Evolutionary conservation across 768 basidiomycete species (phyloP), one percentile per base, ranked within the genome.

Genomic region (Mycena belliarum): DNA sequence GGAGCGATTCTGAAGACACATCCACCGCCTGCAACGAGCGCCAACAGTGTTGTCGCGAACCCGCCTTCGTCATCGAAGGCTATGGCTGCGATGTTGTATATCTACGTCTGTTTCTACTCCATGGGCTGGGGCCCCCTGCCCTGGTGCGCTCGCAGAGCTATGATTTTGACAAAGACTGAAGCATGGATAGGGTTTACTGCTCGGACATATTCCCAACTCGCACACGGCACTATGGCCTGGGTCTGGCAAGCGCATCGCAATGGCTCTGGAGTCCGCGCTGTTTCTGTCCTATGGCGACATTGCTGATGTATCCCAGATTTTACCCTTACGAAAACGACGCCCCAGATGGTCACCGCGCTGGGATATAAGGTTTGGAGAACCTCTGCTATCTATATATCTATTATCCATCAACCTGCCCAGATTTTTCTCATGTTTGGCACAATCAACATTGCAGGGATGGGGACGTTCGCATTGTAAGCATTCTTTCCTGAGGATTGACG

Each of bases 151-250:
- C 42, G n/a, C 15, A 10, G 25, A 5, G 7, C 16, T 6, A 5
- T 20, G 8, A 2, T n/a, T n/a, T n/a, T n/a, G n/a, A n/a, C n/a
- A 15, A 16, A 26, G 28, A 29, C 45, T 46, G 10, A 46, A 7
- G 20, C 7, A 20, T 4, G 15, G 11, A 9, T 12, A 56, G 73
- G 76, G 82, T 89, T 21, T 88, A 87, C 63, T 88, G 87, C 41
- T 78, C 89, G 6, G 93, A 95, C 69, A 92, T 95, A 64, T 94
- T 94, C 81, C 88, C 89, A 8, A 94, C 89, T 15, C 76, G 91
- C 41, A 92, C 91, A 16, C 78, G 92, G 55, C 88, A 91, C 65
- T 92, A 88, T 64, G 93, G 93, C 35, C 74, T 94, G 21, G 81
- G 89, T 0, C 72, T 84, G 6, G 93, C 87, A 0, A 87, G 87